A percentile compares a stretch with the other conserved stretches of the same genome.
Evolutionary conservation across 2,329 filamentous ascomycete species (phyloP).

Genomic region (Talaromyces sp.): DNA sequence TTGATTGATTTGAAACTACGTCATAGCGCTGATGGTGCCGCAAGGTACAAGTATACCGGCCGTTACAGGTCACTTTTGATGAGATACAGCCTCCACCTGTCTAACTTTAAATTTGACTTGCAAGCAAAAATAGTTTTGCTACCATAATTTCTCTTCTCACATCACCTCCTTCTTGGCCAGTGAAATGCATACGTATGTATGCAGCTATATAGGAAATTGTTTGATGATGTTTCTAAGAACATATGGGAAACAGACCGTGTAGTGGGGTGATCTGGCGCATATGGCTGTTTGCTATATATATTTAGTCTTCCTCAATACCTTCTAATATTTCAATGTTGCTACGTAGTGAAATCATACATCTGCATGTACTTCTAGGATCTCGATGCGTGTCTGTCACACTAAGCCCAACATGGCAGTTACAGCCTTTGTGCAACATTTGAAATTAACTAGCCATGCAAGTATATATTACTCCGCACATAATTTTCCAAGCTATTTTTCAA

Average conservation of each 20-base stretch:
- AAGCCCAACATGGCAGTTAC: background rate
- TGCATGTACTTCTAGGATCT: too few relatives aligned
- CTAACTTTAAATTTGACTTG: background rate
- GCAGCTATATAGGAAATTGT: too few relatives aligned
- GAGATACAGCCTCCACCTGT: background rate
- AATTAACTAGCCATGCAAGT: background rate
- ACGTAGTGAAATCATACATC: too few relatives aligned
- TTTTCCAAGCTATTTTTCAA: background rate
- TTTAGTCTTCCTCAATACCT: too few relatives aligned
- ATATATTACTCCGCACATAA: background rate
- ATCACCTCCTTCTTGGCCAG: too few relatives aligned
- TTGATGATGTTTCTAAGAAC: too few relatives aligned
- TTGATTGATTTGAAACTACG: background rate
- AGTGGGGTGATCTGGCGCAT: too few relatives aligned
- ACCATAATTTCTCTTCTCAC: too few relatives aligned
- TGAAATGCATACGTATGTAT: too few relatives aligned
- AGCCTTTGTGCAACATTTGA: background rate
- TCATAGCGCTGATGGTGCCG: background rate
- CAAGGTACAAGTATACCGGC: background rate
- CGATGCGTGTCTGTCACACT: background rate
- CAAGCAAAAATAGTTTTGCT: background rate
- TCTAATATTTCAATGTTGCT: too few relatives aligned
- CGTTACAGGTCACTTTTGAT: background rate
- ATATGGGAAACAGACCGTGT: too few relatives aligned
- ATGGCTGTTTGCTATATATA: too few relatives aligned